phyloP scores from a whole-genome alignment of 768 basidiomycete genomes.

The Calvatia gigantea region DNA sequence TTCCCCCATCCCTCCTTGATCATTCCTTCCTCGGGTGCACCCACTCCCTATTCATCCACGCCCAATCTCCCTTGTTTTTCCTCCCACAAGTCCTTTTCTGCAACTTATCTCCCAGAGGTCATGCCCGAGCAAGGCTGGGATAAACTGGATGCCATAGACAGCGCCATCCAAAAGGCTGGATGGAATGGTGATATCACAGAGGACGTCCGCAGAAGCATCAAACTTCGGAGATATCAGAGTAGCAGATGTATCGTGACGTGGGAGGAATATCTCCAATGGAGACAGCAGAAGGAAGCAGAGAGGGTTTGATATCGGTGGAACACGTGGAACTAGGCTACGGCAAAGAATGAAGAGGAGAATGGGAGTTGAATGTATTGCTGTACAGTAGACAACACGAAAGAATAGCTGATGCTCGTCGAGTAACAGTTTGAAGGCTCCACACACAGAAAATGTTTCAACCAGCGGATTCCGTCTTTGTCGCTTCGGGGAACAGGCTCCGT shows the following conservation, averaged over 20 bases:
- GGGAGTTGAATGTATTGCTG: slow-evolving; percentile 6
- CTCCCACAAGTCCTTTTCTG: slow-evolving; percentile 63
- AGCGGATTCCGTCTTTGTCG: neutral
- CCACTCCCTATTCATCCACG: slow-evolving; percentile 71
- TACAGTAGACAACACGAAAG: slow-evolving; percentile 3
- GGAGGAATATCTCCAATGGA: slow-evolving; percentile 79
- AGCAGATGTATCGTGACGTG: slow-evolving; percentile 62
- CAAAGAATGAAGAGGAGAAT: neutral
- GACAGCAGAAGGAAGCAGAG: slow-evolving; percentile 37
- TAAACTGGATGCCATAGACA: slow-evolving; percentile 84
- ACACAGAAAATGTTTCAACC: neutral
- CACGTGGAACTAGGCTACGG: neutral
- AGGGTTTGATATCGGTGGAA: slow-evolving; percentile 8
- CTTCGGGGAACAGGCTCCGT: slow-evolving; percentile 30
- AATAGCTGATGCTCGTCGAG: neutral
- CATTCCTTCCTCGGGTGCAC: slow-evolving; percentile 53
- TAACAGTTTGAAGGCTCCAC: neutral
- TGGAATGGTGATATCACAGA: slow-evolving; percentile 83
- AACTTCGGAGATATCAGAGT: slow-evolving; percentile 81
- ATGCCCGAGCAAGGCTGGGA: slow-evolving; percentile 93
- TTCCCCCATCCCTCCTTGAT: slow-evolving; percentile 78
- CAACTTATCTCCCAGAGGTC: slow-evolving; percentile 93
- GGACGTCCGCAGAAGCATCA: slow-evolving; percentile 71
- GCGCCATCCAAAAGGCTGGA: slow-evolving; percentile 91
- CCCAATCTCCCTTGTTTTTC: slow-evolving; percentile 50